Evolutionary conservation across 768 basidiomycete species (phyloP).

Genomic region (Termitomyces sp.): DNA sequence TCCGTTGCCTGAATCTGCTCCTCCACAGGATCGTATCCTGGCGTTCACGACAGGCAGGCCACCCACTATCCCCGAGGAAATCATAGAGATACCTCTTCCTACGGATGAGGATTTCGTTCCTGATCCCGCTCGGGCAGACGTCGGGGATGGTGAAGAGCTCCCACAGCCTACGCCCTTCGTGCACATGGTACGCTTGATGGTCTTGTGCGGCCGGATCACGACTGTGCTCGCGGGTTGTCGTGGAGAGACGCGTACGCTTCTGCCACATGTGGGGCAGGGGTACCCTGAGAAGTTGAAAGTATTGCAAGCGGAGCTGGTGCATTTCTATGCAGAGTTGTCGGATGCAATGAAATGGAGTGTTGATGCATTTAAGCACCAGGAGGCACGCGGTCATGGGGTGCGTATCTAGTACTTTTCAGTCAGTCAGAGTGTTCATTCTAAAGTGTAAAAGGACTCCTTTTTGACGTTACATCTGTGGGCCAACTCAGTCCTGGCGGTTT

Average conservation of each 20-base stretch:
- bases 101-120: conserved; percentile 13
- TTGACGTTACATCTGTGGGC: conserved; percentile 13
- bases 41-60: conserved; percentile 12
- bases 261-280: not conserved
- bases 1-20: not conserved
- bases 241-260: conserved; percentile 9
- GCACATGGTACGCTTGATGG: conserved; percentile 13
- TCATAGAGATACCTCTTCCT: conserved; percentile 16
- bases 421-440: not conserved
- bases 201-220: conserved; percentile 11
- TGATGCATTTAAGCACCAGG: conserved; percentile 14
- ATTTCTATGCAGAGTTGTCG: conserved; percentile 9
- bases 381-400: conserved; percentile 14
- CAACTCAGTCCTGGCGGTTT: conserved; percentile 10
- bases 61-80: conserved; percentile 13
- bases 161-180: conserved; percentile 12
- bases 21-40: conserved; percentile 12
- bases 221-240: conserved; percentile 11
- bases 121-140: conserved; percentile 5
- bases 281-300: conserved; percentile 3
- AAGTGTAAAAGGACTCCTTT: conserved; percentile 10
- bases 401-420: not conserved
- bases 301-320: conserved; percentile 11
- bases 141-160: conserved; percentile 2
- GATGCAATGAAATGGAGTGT: conserved; percentile 15